Conservation (phyloP, 2,329 filamentous ascomycete genomes). For the Calcarisporium arbuscula region DNA sequence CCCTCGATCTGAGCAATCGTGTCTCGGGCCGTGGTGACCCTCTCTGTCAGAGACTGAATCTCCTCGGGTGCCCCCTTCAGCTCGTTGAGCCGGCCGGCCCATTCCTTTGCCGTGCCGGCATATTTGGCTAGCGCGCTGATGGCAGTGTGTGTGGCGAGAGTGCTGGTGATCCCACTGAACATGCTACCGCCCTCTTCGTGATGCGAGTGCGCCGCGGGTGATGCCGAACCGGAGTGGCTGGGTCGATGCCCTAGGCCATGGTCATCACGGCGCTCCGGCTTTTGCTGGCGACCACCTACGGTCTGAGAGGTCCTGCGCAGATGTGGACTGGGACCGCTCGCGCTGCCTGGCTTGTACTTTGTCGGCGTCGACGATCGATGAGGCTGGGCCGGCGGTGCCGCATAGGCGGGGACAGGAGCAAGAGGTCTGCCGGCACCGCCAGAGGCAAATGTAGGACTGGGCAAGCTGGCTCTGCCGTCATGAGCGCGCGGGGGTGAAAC, state of each 20-base stretch:
- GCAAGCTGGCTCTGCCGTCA: too few relatives aligned
- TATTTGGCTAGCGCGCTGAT: conserved; percentile 19
- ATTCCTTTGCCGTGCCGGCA: conserved; percentile 25
- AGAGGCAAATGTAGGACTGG: too few relatives aligned
- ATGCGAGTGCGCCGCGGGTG: conserved; percentile 2
- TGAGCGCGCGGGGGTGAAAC: too few relatives aligned
- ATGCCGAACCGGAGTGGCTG: neutral
- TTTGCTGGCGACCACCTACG: conserved; percentile 2
- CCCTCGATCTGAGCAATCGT: conserved; percentile 25
- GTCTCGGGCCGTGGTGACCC: conserved; percentile 21
- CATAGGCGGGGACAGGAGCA: too few relatives aligned
- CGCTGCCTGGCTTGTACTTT: conserved; percentile 11
- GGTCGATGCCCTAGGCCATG: neutral
- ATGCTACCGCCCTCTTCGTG: conserved; percentile 5
- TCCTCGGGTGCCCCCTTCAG: conserved; percentile 24
- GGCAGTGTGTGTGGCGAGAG: conserved; percentile 19
- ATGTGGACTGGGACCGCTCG: conserved; percentile 4
- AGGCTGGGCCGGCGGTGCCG: conserved; percentile 1
- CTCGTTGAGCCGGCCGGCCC: conserved; percentile 26
- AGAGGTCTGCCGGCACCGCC: too few relatives aligned
- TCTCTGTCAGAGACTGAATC: conserved; percentile 19
- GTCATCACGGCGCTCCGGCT: conserved; percentile 3
- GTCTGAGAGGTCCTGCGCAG: neutral
- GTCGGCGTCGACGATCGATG: conserved; percentile 10
- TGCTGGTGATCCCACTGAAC: conserved; percentile 14